Evolutionary conservation across 148 eudicot species (phyloP), one percentile per base, ranked within the genome.

Genomic region (Heliosperma pusillum): DNA sequence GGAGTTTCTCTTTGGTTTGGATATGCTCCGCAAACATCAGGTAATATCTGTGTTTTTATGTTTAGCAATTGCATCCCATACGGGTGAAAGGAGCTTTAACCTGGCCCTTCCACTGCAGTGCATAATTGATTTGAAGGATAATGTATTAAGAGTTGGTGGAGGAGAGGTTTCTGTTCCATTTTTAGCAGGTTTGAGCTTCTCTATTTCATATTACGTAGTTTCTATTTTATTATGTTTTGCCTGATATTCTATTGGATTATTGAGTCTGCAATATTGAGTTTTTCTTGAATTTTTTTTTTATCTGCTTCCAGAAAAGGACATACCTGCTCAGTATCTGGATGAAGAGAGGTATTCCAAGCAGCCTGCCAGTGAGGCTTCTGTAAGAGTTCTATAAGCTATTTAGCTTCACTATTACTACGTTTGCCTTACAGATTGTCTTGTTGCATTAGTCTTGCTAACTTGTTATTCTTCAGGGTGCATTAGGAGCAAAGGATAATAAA

Each of bases 21-120:
- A 95, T 79, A 95, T 95, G 98, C 97, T 95, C 29, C 93, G 91
- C 63, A 95, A 95, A 85, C 98, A 95, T 85, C 98, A 95, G 93
- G 98, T 93, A 85, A 70, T 59, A 17, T 66, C 42, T 22, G 15
- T 62, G 62, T 29, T 36, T 59, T 24, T 73, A 26, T 76, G 42
- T 50, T 69, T 66, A 53, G 25, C 9, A 4, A 2, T 64, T 67
- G 50, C 59, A 58, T 21, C 24, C 45, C 42, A 17, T 27, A 52
- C 8, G 77, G 50, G 55, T 66, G 21, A 58, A 36, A 17, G 65
- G 60, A 53, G 40, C 16, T 26, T 22, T 78, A 56, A 73, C 75
- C 15, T 25, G 11, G 52, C 71, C 55, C 33, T 59, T 71, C 42
- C 65, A 63, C 59, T 80, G 80, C 88, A 93, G 96, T 95, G 98